These are phyloP conservation scores for Nevesoporus exiguus DNA, from an alignment of 768 basidiomycete genomes.

Conservation along the genomic window DNA sequence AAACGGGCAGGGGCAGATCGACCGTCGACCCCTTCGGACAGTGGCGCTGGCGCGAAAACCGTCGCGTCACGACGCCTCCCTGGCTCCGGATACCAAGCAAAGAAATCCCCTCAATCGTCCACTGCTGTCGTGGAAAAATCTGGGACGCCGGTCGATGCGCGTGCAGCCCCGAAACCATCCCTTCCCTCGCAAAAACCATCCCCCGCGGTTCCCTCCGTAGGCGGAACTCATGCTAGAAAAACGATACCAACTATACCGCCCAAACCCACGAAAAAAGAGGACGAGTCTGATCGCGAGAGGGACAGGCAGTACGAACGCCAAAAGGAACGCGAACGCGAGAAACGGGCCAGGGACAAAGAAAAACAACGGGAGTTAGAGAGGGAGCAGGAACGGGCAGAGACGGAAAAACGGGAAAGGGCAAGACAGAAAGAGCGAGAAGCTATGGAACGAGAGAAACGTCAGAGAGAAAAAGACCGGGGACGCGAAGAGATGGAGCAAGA, in stretches of 20 bases:
- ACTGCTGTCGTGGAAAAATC: constrained; percentile 21
- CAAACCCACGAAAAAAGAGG: constrained; percentile 21
- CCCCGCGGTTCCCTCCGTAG: constrained; percentile 26
- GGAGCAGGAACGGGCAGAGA: constrained; percentile 16
- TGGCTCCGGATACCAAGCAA: constrained; percentile 47
- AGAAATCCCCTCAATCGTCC: constrained; percentile 30
- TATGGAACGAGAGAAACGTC: constrained; percentile 25
- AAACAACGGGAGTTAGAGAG: constrained; percentile 21
- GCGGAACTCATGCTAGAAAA: constrained; percentile 28
- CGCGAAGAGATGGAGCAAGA: constrained; percentile 23
- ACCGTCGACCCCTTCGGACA: constrained; percentile 18
- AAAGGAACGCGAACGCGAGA: constrained; percentile 25
- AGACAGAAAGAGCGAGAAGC: constrained; percentile 21
- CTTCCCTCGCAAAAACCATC: constrained; percentile 33
- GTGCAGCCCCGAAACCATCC: constrained; percentile 25
- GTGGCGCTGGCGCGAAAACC: constrained; percentile 15
- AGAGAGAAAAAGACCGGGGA: constrained; percentile 21
- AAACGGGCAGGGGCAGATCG: constrained; percentile 27
- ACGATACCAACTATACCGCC: constrained; percentile 23
- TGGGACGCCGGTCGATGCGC: constrained; percentile 26
- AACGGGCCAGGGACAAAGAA: constrained; percentile 22
- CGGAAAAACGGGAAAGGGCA: constrained; percentile 21
- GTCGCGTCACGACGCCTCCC: constrained; percentile 36
- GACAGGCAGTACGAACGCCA: constrained; percentile 24
- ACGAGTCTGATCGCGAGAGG: constrained; percentile 29